Evolutionary conservation across 192 early-diverging fungal species (phyloP), one percentile per base, ranked within the genome.

Genomic region (Backusella circina): DNA sequence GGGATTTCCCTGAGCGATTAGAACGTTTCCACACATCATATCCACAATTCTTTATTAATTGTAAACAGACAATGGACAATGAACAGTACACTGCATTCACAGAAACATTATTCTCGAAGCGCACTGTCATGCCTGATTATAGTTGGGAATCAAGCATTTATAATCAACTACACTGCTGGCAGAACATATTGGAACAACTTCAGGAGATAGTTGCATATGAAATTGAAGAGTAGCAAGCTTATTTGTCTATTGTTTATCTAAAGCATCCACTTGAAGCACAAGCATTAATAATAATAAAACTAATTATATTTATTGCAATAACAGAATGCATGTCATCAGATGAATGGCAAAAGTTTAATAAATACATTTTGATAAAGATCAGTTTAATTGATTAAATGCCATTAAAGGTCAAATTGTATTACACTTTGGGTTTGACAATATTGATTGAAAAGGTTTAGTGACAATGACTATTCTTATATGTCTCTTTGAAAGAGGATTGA

Each of bases 131-230:
- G 30, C 3, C 47, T 12, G 84, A 84, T 54, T 51, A 71, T 70
- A 69, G 65, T 39, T 85, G 84, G 84, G 80, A 85, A 69, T 47
- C 39, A 2, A 41, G 28, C 3, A 65, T 85, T 21, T 68, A 80
- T 35, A 67, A 79, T 38, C 33, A 44, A 13, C 66, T 85, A 18
- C 23, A 73, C 23, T 33, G 41, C 50, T 74, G 57, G 39, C 79
- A 79, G 21, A 73, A 75, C 32, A 28, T 83, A 15, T 13, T 83
- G 12, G 65, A 50, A 26, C 82, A 85, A 57, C 75, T 85, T 13
- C 78, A 83, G 38, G 82, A 83, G 67, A 85, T 85, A 38, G 54
- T 83, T 70, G 77, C 71, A 6, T 79, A 84, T 71, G 83, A 84
- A 67, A 41, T 72, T 18, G 65, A 82, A n/a, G 73, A 72, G 5